phyloP scores from a whole-genome alignment of 2,329 filamentous ascomycete species.

The Colletotrichum destructivum region DNA sequence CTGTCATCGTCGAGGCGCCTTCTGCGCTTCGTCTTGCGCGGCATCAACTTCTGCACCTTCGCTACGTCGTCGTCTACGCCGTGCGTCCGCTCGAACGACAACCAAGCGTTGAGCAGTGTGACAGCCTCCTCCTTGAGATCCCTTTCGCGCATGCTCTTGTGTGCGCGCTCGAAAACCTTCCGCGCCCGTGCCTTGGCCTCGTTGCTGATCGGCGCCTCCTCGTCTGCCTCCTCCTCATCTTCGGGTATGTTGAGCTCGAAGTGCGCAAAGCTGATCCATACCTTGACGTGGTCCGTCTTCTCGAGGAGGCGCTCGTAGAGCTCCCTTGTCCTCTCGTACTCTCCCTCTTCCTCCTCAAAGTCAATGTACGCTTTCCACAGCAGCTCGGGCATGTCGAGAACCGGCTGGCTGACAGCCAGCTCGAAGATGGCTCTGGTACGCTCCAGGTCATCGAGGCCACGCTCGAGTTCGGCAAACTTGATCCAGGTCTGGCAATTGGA shows the following conservation, averaged over 20 bases:
- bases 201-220: slow-evolving; percentile 81
- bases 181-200: slow-evolving; percentile 87
- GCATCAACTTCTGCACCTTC: slow-evolving; percentile 93
- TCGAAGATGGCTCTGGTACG: slow-evolving; percentile 93
- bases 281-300: slow-evolving; percentile 99
- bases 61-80: slow-evolving; percentile 82
- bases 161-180: slow-evolving; percentile 86
- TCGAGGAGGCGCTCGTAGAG: slow-evolving; percentile 92
- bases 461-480: slow-evolving; percentile 93
- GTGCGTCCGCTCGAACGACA: slow-evolving; percentile 90
- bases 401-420: slow-evolving; percentile 84
- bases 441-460: slow-evolving; percentile 90
- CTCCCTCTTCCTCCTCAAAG: slow-evolving; percentile 95
- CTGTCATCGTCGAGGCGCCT: slow-evolving; percentile 92
- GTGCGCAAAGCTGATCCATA: slow-evolving; percentile 99
- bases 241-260: slow-evolving; percentile 97
- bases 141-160: slow-evolving; percentile 89
- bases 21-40: slow-evolving; percentile 91
- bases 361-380: slow-evolving; percentile 99
- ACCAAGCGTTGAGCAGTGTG: slow-evolving; percentile 91
- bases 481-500: slow-evolving; percentile 96
- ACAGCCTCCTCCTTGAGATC: slow-evolving; percentile 96
- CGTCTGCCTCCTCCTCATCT: slow-evolving; percentile 72
- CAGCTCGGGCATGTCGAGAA: slow-evolving; percentile 96
- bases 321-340: slow-evolving; percentile 85